Percentiles rank a stretch among this genome's conserved stretches.
phyloP scores from a whole-genome alignment of 768 basidiomycete genomes.

The Kondoa subrosea region DNA sequence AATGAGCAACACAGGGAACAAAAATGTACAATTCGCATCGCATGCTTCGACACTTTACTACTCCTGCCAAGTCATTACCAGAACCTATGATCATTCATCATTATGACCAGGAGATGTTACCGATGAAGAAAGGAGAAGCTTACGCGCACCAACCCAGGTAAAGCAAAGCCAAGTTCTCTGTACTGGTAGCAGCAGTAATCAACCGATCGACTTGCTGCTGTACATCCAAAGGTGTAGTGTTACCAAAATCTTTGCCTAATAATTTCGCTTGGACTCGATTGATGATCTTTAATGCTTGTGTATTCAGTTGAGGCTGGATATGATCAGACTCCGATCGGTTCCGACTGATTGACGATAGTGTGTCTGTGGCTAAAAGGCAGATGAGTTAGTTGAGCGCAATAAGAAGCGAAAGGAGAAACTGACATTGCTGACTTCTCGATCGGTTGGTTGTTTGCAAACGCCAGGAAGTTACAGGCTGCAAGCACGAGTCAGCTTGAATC shows the following conservation, averaged over 20 bases:
- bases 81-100: not conserved
- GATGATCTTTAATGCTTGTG: constrained; percentile 22
- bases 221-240: not conserved
- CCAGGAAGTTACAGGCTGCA: constrained; percentile 24
- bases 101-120: not conserved
- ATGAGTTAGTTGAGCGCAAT: constrained; percentile 8
- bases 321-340: constrained; percentile 12
- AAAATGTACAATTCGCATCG: not conserved
- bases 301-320: constrained; percentile 11
- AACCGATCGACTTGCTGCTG: constrained; percentile 9
- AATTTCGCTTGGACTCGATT: constrained; percentile 23
- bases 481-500: not conserved
- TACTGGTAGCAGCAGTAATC: not conserved
- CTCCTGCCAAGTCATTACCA: not conserved
- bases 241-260: constrained; percentile 19
- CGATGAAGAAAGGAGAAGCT: not conserved
- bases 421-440: constrained; percentile 10
- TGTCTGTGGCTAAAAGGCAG: not conserved
- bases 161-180: not conserved
- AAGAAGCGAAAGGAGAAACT: constrained; percentile 10
- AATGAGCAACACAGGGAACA: not conserved
- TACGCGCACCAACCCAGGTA: constrained; percentile 6
- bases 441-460: not conserved
- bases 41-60: not conserved
- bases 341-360: not conserved